Evolutionary conservation across 2,329 filamentous ascomycete species (phyloP).

Genomic region (Thielaviopsis punctulata): DNA sequence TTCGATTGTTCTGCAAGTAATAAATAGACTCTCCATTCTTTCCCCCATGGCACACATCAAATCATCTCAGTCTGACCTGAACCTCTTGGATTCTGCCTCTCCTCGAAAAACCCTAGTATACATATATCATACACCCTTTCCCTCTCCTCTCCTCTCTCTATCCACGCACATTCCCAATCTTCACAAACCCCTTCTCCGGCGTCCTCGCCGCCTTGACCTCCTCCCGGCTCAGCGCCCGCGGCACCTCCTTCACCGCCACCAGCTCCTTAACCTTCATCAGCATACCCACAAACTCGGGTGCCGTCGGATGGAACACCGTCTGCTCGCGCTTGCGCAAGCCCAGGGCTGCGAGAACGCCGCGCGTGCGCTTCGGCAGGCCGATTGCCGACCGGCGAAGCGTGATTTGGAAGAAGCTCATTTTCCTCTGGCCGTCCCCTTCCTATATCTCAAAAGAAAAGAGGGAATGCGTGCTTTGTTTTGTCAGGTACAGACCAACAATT

Average conservation of each 20-base stretch:
- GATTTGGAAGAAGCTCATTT: slow-evolving; percentile 75
- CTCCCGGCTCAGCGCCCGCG: slow-evolving; percentile 39
- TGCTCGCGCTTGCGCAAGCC: slow-evolving; percentile 71
- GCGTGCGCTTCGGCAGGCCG: slow-evolving; percentile 63
- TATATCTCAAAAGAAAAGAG: background rate
- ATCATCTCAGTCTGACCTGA: background rate
- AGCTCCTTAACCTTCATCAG: slow-evolving; percentile 91
- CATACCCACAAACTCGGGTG: slow-evolving; percentile 67
- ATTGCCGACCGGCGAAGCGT: slow-evolving; percentile 81
- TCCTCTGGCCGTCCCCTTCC: slow-evolving; percentile 10
- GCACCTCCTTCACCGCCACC: slow-evolving; percentile 66
- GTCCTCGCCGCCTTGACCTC: slow-evolving; percentile 56
- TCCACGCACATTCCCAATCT: slow-evolving; percentile 41
- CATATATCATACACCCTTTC: slow-evolving; percentile 17
- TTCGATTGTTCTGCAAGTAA: too few species aligned
- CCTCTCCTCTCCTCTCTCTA: background rate
- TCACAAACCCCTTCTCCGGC: slow-evolving; percentile 64
- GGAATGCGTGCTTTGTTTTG: background rate
- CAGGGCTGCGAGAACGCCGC: slow-evolving; percentile 67
- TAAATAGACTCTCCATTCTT: too few species aligned
- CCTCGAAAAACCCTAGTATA: slow-evolving; percentile 2
- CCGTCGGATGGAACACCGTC: slow-evolving; percentile 79
- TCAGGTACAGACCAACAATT: too few species aligned
- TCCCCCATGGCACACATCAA: too few species aligned
- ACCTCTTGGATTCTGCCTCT: background rate